Evolutionary conservation across 768 basidiomycete genomes (phyloP).

Genomic region (Hemileccinum rubropunctum): DNA sequence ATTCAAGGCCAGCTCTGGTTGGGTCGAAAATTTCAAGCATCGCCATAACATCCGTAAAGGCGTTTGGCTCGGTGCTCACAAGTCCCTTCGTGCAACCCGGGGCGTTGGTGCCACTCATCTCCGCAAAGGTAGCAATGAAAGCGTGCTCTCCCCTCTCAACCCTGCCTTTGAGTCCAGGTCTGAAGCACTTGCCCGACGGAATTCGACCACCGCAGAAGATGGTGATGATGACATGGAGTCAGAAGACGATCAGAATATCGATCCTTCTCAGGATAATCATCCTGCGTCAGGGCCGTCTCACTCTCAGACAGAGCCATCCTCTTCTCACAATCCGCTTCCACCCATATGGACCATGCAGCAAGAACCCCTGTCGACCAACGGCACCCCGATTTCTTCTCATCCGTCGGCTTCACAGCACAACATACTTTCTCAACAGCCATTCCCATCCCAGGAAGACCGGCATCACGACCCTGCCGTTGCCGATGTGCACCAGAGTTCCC

Average conservation of each 20-base stretch:
- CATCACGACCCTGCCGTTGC: slow-evolving; percentile 25
- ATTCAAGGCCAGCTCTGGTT: slow-evolving; percentile 91
- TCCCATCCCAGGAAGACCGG: slow-evolving; percentile 25
- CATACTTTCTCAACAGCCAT: slow-evolving; percentile 30
- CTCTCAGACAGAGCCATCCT: slow-evolving; percentile 23
- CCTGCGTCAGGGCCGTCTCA: slow-evolving; percentile 29
- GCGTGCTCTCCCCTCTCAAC: slow-evolving; percentile 39
- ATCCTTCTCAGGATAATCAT: slow-evolving; percentile 24
- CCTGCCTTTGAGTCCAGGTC: slow-evolving; percentile 37
- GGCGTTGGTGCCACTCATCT: slow-evolving; percentile 31
- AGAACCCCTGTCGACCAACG: slow-evolving; percentile 25
- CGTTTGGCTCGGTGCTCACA: slow-evolving; percentile 46
- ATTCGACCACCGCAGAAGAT: slow-evolving; percentile 30
- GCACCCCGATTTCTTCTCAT: slow-evolving; percentile 32
- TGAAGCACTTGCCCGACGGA: slow-evolving; percentile 26
- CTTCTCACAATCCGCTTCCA: slow-evolving; percentile 31
- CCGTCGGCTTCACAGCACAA: slow-evolving; percentile 27
- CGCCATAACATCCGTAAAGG: slow-evolving; percentile 75
- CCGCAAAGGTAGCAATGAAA: slow-evolving; percentile 36
- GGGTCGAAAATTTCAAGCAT: slow-evolving; percentile 91
- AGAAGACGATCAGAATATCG: slow-evolving; percentile 32
- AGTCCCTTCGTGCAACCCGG: slow-evolving; percentile 31
- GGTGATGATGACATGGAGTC: slow-evolving; percentile 37
- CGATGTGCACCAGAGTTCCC: slow-evolving; percentile 27
- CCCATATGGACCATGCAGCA: slow-evolving; percentile 34